Evolutionary conservation across 2,329 filamentous ascomycete genomes (phyloP).

Genomic region (Diaporthe amygdali): DNA sequence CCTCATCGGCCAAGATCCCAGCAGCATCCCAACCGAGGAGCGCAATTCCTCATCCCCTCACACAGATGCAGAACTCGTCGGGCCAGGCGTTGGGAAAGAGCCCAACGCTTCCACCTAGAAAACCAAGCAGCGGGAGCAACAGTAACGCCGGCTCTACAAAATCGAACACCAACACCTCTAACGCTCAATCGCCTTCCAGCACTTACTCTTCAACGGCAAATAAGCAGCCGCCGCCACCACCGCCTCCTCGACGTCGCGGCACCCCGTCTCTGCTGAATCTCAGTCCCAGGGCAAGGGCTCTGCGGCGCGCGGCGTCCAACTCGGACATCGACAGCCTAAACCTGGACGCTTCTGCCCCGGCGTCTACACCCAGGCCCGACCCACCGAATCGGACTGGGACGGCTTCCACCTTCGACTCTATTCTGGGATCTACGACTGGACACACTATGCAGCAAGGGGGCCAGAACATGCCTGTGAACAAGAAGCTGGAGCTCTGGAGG

Average conservation of each 20-base stretch:
- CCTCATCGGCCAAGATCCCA: slow-evolving; percentile 42
- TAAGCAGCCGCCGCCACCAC: slow-evolving; percentile 45
- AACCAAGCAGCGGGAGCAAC: slow-evolving; percentile 19
- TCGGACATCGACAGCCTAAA: slow-evolving; percentile 40
- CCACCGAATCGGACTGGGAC: slow-evolving; percentile 19
- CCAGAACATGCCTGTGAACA: slow-evolving; percentile 50
- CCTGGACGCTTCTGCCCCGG: slow-evolving; percentile 28
- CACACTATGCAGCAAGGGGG: slow-evolving; percentile 27
- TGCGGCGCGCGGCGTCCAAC: slow-evolving; percentile 45
- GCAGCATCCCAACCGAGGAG: slow-evolving; percentile 28
- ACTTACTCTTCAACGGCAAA: slow-evolving; percentile 18
- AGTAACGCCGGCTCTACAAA: slow-evolving; percentile 27
- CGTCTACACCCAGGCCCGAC: slow-evolving; percentile 28
- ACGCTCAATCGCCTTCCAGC: slow-evolving; percentile 9
- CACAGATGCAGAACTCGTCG: slow-evolving; percentile 47
- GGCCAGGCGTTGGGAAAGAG: slow-evolving; percentile 35
- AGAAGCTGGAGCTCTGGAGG: slow-evolving; percentile 76
- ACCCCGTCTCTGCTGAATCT: slow-evolving; percentile 42
- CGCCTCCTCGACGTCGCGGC: slow-evolving; percentile 51
- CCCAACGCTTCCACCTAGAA: slow-evolving; percentile 19
- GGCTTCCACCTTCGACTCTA: slow-evolving; percentile 21
- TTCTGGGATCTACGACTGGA: slow-evolving; percentile 28
- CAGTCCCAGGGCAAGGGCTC: slow-evolving; percentile 37
- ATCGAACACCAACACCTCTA: slow-evolving; percentile 14
- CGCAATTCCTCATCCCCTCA: slow-evolving; percentile 41